Percentiles rank a stretch among this genome's conserved stretches.
Conservation (phyloP, 2,329 filamentous ascomycete genomes). For the Sporothrix inflata region DNA sequence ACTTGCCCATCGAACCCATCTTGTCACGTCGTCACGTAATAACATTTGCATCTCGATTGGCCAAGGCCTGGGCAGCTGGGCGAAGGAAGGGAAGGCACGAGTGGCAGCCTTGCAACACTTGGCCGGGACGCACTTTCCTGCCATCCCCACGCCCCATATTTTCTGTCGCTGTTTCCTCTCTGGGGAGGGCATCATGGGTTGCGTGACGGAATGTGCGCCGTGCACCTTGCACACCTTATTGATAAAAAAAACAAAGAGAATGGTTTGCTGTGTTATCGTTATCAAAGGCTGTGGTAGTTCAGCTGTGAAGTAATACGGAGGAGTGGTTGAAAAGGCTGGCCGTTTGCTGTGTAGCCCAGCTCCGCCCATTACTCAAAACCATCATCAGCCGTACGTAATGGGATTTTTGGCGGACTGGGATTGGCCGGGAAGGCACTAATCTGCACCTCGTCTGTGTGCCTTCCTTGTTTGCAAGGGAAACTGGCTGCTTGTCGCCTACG, state of each 20-base stretch:
- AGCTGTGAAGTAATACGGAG: not conserved
- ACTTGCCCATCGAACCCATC: not conserved
- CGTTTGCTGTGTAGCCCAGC: not conserved
- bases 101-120: conserved; percentile 1
- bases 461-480: not conserved
- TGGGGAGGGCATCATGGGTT: conserved; percentile 1
- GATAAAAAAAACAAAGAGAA: not conserved
- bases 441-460: not conserved
- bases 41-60: conserved; percentile 19
- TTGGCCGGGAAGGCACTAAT: conserved; percentile 20
- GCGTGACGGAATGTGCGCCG: not conserved
- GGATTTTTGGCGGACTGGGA: conserved; percentile 22
- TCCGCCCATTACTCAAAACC: conserved; percentile 12
- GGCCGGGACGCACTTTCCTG: not conserved
- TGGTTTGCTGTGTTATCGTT: not conserved
- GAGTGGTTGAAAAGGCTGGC: conserved; percentile 12
- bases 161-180: conserved; percentile 1
- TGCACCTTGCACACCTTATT: not conserved
- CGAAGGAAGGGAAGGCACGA: not conserved
- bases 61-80: not conserved
- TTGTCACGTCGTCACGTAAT: conserved; percentile 19
- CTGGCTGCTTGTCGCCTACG: not conserved
- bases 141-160: conserved; percentile 14
- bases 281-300: not conserved
- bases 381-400: conserved; percentile 28